Percentiles rank a stretch among this genome's conserved stretches.
phyloP scores from a whole-genome alignment of 2,329 filamentous ascomycete species.

The Trichophyton rubrum region DNA sequence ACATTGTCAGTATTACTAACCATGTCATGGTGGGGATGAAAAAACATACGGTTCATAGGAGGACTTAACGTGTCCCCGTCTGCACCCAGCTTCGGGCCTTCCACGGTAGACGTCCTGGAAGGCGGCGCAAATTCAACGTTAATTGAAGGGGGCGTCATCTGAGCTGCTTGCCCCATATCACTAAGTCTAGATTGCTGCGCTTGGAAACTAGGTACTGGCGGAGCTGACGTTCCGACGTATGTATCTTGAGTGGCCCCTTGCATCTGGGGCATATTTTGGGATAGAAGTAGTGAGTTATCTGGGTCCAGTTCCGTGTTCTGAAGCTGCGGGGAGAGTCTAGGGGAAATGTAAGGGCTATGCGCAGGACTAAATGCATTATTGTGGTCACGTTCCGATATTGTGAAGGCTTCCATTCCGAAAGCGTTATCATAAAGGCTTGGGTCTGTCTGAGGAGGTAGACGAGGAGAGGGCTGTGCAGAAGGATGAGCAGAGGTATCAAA shows the following conservation, averaged over 20 bases:
- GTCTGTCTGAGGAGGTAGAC: constrained; percentile 61
- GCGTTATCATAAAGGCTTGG: constrained; percentile 62
- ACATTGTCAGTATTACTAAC: constrained; percentile 10
- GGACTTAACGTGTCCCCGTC: constrained; percentile 73
- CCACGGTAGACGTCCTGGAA: constrained; percentile 53
- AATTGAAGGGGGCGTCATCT: constrained; percentile 86
- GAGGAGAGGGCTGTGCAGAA: constrained; percentile 46
- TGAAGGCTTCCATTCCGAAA: constrained; percentile 66
- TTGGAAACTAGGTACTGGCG: constrained; percentile 34
- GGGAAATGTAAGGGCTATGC: constrained; percentile 59
- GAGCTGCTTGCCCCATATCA: constrained; percentile 55
- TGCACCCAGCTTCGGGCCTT: constrained; percentile 49
- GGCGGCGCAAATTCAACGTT: constrained; percentile 85
- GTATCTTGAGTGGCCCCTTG: constrained; percentile 29
- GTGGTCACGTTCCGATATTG: constrained; percentile 53
- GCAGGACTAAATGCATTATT: constrained; percentile 46
- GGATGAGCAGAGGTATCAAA: constrained; percentile 55
- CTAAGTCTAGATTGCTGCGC: constrained; percentile 35
- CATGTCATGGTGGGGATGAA: constrained; percentile 9
- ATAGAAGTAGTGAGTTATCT: constrained; percentile 34
- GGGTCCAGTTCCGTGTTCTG: constrained; percentile 52
- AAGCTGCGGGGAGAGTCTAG: constrained; percentile 51
- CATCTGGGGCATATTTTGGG: constrained; percentile 28
- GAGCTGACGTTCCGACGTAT: constrained; percentile 35
- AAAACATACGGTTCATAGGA: constrained; percentile 45